Base-by-base conservation (phyloP, 352 stramenopile species). In the Phytophthora cactorum region DNA sequence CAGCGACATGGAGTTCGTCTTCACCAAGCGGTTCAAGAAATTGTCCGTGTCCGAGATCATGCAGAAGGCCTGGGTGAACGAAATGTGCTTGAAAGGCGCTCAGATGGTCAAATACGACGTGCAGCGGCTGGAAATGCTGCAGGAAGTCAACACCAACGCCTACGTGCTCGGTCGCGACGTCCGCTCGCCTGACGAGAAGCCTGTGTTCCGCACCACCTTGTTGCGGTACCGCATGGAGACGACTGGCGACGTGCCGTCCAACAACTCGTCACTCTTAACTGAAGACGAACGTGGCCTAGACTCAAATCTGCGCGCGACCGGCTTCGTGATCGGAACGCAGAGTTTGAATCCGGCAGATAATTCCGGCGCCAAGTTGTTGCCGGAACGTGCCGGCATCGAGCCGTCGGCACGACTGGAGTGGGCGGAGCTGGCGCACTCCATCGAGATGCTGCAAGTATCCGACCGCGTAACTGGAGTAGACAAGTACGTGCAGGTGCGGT, bases 311-410 rank as follows among this genome's bases (percentile, higher is more conserved):
- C 31, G 46, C 17, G 66, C 67, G 2, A 64, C 43, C 0, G 74
- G 74, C 25, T 85, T 82, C 49, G 63, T 88, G 9, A 78, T 86
- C 52, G 77, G 77, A 25, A 85, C 79, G 46, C 79, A 88, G 43
- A 85, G 72, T 46, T 53, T 88, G n/a, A 78, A 78, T 27, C 74
- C 74, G n/a, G 52, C 59, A 12, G 70, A 69, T 17, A 81, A 64
- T 32, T 71, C 71, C 0, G 68, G 74, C 7, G 71, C 67, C 11
- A 78, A 73, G 22, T 25, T 82, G 43, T 47, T 77, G 25, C 61
- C 63, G n/a, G 61, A 86, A 54, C 66, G 62, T 34, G 60, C 52
- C 2, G 66, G 70, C 11, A 74, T 77, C 32, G 67, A 79, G 4
- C 59, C 67, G n/a, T 69, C 58, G 12, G 57, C 74, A 28, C 61